phyloP scores from a whole-genome alignment of 768 basidiomycete species.

The Russula sp. region DNA sequence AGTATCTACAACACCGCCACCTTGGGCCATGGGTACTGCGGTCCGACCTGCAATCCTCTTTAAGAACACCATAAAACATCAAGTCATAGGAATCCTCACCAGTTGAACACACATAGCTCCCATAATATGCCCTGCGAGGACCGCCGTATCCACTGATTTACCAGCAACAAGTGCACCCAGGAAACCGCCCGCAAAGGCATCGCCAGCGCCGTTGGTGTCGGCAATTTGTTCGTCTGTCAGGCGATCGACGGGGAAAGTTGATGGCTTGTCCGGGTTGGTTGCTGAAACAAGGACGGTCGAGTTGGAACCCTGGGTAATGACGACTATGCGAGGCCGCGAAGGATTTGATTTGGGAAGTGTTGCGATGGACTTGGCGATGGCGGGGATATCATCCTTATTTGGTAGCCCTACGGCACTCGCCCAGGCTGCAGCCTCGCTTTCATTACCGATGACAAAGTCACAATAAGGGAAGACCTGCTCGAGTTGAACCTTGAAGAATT shows the following conservation, averaged over 20 bases:
- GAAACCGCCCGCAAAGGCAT: slow-evolving; percentile 97
- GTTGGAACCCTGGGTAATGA: slow-evolving; percentile 88
- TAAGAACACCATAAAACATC: slow-evolving; percentile 4
- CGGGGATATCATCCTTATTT: slow-evolving; percentile 52
- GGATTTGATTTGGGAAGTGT: slow-evolving; percentile 68
- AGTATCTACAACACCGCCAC: slow-evolving; percentile 42
- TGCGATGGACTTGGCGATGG: slow-evolving; percentile 77
- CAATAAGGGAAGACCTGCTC: slow-evolving; percentile 77
- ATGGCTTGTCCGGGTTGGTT: slow-evolving; percentile 50
- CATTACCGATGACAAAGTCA: slow-evolving; percentile 95
- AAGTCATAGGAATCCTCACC: slow-evolving; percentile 42
- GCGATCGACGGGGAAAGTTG: slow-evolving; percentile 55
- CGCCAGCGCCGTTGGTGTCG: slow-evolving; percentile 98
- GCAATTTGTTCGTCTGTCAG: slow-evolving; percentile 68
- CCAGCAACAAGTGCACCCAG: slow-evolving; percentile 79
- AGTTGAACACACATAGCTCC: slow-evolving; percentile 82
- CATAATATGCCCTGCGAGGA: slow-evolving; percentile 84
- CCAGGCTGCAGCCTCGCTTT: slow-evolving; percentile 88
- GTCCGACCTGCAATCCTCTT: slow-evolving; percentile 45
- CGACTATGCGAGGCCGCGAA: slow-evolving; percentile 71
- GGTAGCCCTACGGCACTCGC: slow-evolving; percentile 69
- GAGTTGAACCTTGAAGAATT: slow-evolving; percentile 85
- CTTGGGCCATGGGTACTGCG: slow-evolving; percentile 58
- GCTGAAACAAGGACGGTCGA: slow-evolving; percentile 74
- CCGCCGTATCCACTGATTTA: slow-evolving; percentile 69